These are phyloP conservation scores for Geotrichum cucujoidarum DNA, from an alignment of 1,139 yeast species.

Conservation along the genomic window DNA sequence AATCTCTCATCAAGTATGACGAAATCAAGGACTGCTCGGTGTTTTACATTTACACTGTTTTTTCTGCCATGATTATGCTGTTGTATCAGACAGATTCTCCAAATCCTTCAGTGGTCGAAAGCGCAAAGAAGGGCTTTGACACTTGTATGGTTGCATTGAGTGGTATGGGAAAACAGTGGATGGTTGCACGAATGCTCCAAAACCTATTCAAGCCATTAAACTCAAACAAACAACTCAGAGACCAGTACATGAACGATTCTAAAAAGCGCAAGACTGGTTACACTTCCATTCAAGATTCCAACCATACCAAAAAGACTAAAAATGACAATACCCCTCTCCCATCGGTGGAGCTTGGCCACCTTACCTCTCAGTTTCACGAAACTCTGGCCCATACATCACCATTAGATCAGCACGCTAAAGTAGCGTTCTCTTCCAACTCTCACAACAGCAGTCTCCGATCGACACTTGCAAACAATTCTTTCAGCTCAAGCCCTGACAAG, in stretches of 20 bases:
- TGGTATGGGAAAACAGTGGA: slow-evolving; percentile 47
- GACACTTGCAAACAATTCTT: no score
- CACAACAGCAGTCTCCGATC: no score
- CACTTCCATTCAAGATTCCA: not conserved
- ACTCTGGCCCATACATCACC: no score
- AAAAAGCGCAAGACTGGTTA: slow-evolving; percentile 9
- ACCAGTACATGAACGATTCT: slow-evolving; percentile 27
- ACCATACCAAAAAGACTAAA: not conserved
- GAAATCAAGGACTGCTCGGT: slow-evolving; percentile 55
- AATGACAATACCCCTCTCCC: not conserved
- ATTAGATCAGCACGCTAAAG: no score
- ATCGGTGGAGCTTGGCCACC: no score
- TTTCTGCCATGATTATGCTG: slow-evolving; percentile 68
- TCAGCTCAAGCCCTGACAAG: no score
- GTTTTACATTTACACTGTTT: slow-evolving; percentile 49
- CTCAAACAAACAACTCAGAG: slow-evolving; percentile 30
- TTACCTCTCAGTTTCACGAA: no score
- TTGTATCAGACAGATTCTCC: slow-evolving; percentile 68
- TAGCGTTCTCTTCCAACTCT: no score
- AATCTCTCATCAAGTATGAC: slow-evolving; percentile 51
- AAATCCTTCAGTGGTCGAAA: slow-evolving; percentile 51
- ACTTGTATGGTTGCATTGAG: slow-evolving; percentile 50
- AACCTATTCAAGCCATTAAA: slow-evolving; percentile 33
- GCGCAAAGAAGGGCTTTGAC: slow-evolving; percentile 55
- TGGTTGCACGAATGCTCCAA: slow-evolving; percentile 39